phyloP scores from a whole-genome alignment of 768 basidiomycete species.

The Nevesoporus exiguus region DNA sequence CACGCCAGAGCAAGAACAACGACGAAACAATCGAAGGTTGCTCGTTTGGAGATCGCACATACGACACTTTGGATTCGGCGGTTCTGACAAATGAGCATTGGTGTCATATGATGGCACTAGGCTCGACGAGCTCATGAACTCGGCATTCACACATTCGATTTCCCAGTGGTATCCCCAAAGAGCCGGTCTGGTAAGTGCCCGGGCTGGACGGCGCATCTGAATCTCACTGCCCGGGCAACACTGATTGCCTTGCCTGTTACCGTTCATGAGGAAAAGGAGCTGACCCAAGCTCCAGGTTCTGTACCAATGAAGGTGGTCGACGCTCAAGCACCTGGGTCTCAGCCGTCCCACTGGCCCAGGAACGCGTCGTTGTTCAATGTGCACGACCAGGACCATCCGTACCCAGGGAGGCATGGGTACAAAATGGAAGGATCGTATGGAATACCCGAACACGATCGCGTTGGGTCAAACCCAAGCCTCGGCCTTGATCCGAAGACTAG shows the following conservation, averaged over 20 bases:
- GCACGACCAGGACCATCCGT: conserved; percentile 11
- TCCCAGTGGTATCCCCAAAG: not conserved
- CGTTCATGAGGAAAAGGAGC: conserved; percentile 6
- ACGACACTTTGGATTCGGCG: not conserved
- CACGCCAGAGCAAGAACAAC: not conserved
- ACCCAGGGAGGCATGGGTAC: not conserved
- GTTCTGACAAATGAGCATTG: conserved; percentile 11
- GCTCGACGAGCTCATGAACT: not conserved
- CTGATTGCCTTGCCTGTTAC: conserved; percentile 19
- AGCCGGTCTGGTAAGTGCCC: not conserved
- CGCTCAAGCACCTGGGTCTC: not conserved
- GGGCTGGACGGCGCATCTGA: too few relatives aligned
- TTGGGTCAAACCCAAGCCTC: conserved; percentile 16
- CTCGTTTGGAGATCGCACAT: conserved; percentile 22
- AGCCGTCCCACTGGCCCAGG: not conserved
- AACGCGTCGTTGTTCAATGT: conserved; percentile 1
- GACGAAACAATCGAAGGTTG: conserved; percentile 6
- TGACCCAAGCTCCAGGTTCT: too few relatives aligned
- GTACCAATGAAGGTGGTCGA: not conserved
- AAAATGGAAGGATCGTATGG: conserved; percentile 7
- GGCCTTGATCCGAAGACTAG: not conserved
- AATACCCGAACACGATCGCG: conserved; percentile 24
- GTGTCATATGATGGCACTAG: too few relatives aligned
- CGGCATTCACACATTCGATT: not conserved
- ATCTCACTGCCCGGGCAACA: conserved; percentile 25